Evolutionary conservation across 139 green algal species (phyloP).

Genomic region (Pleodorina starrii): DNA sequence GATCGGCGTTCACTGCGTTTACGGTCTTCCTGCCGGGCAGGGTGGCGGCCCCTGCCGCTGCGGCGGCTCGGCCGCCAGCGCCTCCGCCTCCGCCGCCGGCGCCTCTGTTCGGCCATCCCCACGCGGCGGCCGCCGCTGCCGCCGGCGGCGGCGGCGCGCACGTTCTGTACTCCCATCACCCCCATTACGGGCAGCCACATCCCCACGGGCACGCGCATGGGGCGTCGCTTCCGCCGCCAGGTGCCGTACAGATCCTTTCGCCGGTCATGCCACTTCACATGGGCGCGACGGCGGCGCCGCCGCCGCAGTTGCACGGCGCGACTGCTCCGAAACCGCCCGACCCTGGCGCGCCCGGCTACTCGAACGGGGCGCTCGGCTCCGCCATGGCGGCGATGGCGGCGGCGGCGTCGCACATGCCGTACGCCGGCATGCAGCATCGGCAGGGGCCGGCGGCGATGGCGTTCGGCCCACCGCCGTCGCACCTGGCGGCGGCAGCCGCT

Average conservation of each 20-base stretch:
- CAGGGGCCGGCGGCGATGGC: neutral
- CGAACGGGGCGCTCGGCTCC: neutral
- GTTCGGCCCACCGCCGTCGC: neutral
- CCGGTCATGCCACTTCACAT: neutral
- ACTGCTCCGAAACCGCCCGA: neutral
- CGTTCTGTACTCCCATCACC: neutral
- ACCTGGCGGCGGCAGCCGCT: neutral
- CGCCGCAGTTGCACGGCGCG: neutral
- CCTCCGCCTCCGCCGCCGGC: neutral
- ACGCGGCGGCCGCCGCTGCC: neutral
- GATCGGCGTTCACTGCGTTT: conserved; percentile 54
- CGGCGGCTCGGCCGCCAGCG: neutral
- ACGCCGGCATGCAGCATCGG: neutral
- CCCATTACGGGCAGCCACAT: neutral
- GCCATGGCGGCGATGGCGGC: neutral
- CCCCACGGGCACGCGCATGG: neutral
- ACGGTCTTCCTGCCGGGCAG: conserved; percentile 49
- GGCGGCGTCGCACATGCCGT: neutral
- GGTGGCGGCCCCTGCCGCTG: neutral
- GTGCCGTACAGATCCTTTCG: neutral
- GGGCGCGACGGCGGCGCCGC: neutral
- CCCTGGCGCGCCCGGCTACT: neutral
- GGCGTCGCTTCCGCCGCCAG: neutral
- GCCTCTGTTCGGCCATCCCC: neutral
- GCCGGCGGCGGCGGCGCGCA: neutral